Percentiles rank a stretch among this genome's conserved stretches.
phyloP scores from a whole-genome alignment of 2,329 filamentous ascomycete species.

The Paecilomyces formosus region DNA sequence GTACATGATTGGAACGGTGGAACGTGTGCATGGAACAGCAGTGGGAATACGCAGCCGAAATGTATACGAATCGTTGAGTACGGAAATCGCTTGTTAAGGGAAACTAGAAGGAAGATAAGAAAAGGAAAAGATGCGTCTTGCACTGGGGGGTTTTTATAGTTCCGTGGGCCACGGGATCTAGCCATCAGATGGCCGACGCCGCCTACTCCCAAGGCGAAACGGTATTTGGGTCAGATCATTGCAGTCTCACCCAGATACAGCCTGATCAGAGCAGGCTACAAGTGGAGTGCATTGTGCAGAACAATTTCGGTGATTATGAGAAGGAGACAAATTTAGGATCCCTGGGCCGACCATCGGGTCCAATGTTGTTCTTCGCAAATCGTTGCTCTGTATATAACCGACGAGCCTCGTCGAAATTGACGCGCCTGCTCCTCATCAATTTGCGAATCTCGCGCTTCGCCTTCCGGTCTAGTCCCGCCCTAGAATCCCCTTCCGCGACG shows the following conservation, averaged over 20 bases:
- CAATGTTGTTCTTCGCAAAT: conserved; percentile 84
- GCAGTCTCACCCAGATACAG: background rate
- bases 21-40: background rate
- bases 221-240: background rate
- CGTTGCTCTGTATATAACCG: conserved; percentile 76
- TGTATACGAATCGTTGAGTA: background rate
- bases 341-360: conserved; percentile 73
- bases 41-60: background rate
- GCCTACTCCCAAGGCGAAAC: background rate
- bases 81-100: background rate
- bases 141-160: background rate
- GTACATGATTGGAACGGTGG: background rate
- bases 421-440: conserved; percentile 80
- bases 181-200: background rate
- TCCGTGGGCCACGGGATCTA: background rate
- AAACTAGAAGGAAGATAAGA: conserved; percentile 3
- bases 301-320: conserved; percentile 42
- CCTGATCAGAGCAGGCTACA: background rate
- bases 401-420: conserved; percentile 87
- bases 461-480: conserved; percentile 71
- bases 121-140: conserved; percentile 1
- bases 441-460: conserved; percentile 75
- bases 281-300: background rate
- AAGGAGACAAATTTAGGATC: conserved; percentile 97
- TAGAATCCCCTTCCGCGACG: conserved; percentile 67